Conservation (phyloP, 257 asterid genomes). For the Mentha longifolia region DNA sequence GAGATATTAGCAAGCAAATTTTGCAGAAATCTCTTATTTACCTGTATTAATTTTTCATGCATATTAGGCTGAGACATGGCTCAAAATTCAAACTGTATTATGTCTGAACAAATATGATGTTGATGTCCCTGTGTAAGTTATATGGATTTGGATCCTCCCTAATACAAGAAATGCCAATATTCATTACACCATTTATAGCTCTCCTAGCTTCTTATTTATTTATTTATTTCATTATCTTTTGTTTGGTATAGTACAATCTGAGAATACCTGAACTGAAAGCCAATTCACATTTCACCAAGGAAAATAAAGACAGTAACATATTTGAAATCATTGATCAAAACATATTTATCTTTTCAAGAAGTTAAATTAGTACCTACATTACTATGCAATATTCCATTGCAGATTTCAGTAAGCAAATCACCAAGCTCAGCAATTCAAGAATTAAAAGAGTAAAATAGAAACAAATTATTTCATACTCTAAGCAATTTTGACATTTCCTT, state of each 20-base stretch:
- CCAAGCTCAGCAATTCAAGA: too few species aligned
- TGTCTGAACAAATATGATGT: slow-evolving; percentile 19
- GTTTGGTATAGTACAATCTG: not conserved
- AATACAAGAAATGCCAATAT: slow-evolving; percentile 9
- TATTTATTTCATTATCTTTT: not conserved
- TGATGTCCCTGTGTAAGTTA: slow-evolving; percentile 24
- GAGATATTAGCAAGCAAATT: slow-evolving; percentile 34
- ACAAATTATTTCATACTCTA: slow-evolving; percentile 7
- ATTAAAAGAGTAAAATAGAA: not conserved
- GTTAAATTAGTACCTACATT: not conserved
- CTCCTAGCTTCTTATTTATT: not conserved
- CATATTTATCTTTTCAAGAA: not conserved
- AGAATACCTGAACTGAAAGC: not conserved
- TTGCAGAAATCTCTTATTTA: slow-evolving; percentile 22
- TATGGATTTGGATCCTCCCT: slow-evolving; percentile 22
- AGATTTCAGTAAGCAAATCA: too few species aligned
- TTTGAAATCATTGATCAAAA: too few species aligned
- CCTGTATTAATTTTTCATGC: slow-evolving; percentile 21
- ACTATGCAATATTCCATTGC: not conserved
- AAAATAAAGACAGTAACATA: too few species aligned
- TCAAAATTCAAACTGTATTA: not conserved
- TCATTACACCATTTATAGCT: not conserved
- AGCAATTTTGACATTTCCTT: not conserved
- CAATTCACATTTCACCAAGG: too few species aligned
- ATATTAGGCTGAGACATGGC: slow-evolving; percentile 25